Conservation (phyloP, 441 rosid species). For the Erodium chrysanthum region DNA sequence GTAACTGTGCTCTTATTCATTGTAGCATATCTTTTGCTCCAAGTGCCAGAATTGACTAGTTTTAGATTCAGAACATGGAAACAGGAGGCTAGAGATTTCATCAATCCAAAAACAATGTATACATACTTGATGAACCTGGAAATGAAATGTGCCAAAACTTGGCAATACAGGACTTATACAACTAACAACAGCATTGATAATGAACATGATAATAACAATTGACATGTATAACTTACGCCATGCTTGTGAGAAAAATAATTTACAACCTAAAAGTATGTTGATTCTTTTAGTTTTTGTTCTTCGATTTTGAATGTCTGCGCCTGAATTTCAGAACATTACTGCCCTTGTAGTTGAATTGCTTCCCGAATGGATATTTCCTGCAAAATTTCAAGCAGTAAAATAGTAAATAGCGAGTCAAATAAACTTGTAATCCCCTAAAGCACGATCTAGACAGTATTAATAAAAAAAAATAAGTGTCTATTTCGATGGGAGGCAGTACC, state of each 20-base stretch:
- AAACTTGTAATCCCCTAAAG: no score
- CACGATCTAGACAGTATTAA: not conserved
- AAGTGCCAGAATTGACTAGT: not conserved
- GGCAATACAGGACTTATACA: not conserved
- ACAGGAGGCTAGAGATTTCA: not conserved
- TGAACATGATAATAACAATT: not conserved
- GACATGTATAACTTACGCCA: not conserved
- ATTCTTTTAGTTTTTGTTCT: not conserved
- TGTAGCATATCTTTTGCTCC: not conserved
- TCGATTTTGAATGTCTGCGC: no score
- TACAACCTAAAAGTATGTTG: not conserved
- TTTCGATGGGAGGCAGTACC: conserved; percentile 19
- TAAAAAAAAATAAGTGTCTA: not conserved
- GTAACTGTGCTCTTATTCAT: not conserved
- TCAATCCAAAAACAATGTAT: not conserved
- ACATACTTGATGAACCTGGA: not conserved
- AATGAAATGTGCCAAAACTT: not conserved
- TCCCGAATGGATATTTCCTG: not conserved
- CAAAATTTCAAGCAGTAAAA: not conserved
- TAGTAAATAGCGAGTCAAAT: not conserved
- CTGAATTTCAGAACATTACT: no score
- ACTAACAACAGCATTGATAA: not conserved
- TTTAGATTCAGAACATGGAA: not conserved
- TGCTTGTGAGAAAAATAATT: not conserved
- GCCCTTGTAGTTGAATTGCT: not conserved